phyloP scores from a whole-genome alignment of 805 yeast species.

The Hanseniaspora vineae region DNA sequence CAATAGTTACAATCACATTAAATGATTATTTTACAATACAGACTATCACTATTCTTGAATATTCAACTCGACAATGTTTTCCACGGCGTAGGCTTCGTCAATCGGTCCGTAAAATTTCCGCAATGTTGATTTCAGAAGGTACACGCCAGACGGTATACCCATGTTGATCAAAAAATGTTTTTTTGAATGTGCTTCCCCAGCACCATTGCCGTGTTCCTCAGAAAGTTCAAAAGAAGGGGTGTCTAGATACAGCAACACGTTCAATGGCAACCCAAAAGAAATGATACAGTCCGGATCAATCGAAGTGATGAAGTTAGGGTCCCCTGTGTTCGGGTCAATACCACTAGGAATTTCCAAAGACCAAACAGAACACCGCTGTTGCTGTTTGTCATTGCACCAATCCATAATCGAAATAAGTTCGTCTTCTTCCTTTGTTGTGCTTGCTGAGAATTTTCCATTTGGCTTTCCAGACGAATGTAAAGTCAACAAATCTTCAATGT shows the following conservation, averaged over 20 bases:
- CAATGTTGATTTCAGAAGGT: slow-evolving; percentile 26
- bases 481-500: slow-evolving; percentile 38
- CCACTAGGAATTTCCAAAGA: slow-evolving; percentile 79
- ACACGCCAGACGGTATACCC: slow-evolving; percentile 53
- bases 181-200: slow-evolving; percentile 4
- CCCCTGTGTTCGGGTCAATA: slow-evolving; percentile 70
- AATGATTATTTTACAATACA: too few relatives aligned
- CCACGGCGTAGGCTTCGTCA: background rate
- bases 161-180: slow-evolving; percentile 52
- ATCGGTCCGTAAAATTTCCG: slow-evolving; percentile 31
- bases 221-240: background rate
- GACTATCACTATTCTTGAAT: background rate
- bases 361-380: slow-evolving; percentile 10
- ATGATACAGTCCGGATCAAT: slow-evolving; percentile 45
- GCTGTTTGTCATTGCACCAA: slow-evolving; percentile 44
- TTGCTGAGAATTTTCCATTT: background rate
- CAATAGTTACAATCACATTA: too few relatives aligned
- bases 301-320: slow-evolving; percentile 21
- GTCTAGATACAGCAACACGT: slow-evolving; percentile 30
- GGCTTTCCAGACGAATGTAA: slow-evolving; percentile 5
- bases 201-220: slow-evolving; percentile 1
- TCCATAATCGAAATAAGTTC: slow-evolving; percentile 31
- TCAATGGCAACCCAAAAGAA: slow-evolving; percentile 62
- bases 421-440: slow-evolving; percentile 11
- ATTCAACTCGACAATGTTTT: background rate